Base-by-base conservation (phyloP, 116 monocot genomes). In the Iris pallida region DNA sequence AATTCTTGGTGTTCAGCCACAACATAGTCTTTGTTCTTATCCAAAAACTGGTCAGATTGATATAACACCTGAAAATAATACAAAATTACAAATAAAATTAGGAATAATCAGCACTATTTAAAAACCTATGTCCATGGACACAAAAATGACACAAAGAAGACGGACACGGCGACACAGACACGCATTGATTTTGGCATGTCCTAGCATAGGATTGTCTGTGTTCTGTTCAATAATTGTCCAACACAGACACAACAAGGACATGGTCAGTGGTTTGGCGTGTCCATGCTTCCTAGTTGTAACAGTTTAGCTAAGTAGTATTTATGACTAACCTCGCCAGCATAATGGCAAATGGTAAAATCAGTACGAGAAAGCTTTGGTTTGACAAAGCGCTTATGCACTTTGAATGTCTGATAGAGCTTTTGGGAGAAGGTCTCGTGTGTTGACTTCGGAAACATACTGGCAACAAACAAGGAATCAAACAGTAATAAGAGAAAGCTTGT, bases 11-110 rank as follows among this genome's bases (percentile, higher is more conserved):
- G 93, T 71, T 98, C 97, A 61, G 90, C 83, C 42, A 98, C 92
- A 43, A 98, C 90, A 73, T 98, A 98, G 63, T 98, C 97, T 71
- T 98, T 98, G 73, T 98, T 98, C 73, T 98, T 98, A 68, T 98
- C 97, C 42, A 98, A 71, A 67, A 98, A 98, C 30, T 85, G 90
- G n/a, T 97, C 85, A 20, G 97, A 87, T 73, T 97, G 97, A 79
- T 97, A 97, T 65, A 74, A 43, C 61, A 94, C 94, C 94, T 94
- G 20, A 67, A 7, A 45, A 69, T 30, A 13, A 47, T 49, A 58
- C 45, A 30, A 30, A 30, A 30, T 30, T 30, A 30, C 30, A 30
- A 30, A 3, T 30, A 30, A 30, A 30, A 30, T 30, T 30, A 30
- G 30, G 30, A 30, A 30, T 30, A 30, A 30, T 30, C 30, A 30